These are phyloP conservation scores for Sugiyamaella boreocaroliniensis DNA, from an alignment of 805 yeast genomes.

Conservation along the genomic window DNA sequence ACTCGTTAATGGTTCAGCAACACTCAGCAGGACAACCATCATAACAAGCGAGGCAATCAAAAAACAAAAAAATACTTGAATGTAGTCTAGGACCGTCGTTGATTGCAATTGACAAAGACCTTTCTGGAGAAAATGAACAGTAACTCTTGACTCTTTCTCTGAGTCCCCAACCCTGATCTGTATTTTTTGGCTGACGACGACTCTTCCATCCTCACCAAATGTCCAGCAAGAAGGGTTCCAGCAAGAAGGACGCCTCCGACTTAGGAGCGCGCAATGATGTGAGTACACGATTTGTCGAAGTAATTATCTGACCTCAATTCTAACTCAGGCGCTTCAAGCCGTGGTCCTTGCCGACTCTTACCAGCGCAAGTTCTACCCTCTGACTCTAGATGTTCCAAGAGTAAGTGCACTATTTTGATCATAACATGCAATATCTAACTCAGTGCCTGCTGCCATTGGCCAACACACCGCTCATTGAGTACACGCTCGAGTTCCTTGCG, in stretches of 20 bases:
- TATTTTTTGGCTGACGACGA: background rate
- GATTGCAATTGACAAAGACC: background rate
- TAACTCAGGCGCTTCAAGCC: constrained; percentile 61
- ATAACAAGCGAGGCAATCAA: no score
- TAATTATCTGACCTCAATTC: background rate
- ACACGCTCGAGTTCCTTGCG: constrained; percentile 89
- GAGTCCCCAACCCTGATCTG: background rate
- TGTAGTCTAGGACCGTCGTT: background rate
- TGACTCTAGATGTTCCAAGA: constrained; percentile 78
- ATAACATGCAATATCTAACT: background rate
- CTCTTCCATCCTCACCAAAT: background rate
- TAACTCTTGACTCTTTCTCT: background rate
- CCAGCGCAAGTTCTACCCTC: constrained; percentile 86
- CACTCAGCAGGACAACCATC: no score
- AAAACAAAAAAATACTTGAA: no score
- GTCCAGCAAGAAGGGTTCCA: background rate
- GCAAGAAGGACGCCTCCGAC: constrained; percentile 5
- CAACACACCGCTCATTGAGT: constrained; percentile 88
- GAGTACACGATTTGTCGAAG: background rate
- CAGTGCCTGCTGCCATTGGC: constrained; percentile 82
- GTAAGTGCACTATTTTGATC: constrained; percentile 14
- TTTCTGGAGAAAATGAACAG: background rate
- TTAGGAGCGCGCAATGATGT: background rate
- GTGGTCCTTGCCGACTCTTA: constrained; percentile 91
- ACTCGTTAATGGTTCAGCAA: no score